phyloP scores from a whole-genome alignment of 306 rosid genomes.

The Gastrolobium villosum region DNA sequence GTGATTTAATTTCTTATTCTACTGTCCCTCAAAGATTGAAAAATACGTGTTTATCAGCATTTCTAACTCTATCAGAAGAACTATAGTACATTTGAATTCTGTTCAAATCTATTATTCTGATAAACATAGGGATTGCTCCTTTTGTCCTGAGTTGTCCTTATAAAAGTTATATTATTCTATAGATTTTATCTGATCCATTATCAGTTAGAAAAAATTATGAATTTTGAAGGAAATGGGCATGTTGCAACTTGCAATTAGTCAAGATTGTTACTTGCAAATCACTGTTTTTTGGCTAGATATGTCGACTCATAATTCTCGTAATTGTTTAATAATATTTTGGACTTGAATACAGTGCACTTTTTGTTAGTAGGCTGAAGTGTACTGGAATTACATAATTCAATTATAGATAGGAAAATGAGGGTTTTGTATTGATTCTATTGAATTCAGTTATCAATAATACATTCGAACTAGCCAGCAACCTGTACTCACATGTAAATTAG shows the following conservation, averaged over 20 bases:
- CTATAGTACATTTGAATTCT: conserved; percentile 6
- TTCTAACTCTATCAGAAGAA: conserved; percentile 6
- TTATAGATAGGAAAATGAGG: background rate
- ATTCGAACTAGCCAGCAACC: too few relatives aligned
- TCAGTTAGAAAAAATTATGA: background rate
- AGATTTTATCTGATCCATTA: background rate
- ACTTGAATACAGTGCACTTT: background rate
- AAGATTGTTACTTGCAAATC: background rate
- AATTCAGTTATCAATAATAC: too few relatives aligned
- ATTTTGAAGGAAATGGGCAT: background rate
- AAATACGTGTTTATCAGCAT: conserved; percentile 4
- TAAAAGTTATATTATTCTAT: background rate
- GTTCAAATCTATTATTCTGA: background rate
- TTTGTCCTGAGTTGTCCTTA: background rate
- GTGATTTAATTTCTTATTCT: too few relatives aligned
- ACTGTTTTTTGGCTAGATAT: background rate
- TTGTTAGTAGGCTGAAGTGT: conserved; percentile 1
- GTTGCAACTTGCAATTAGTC: background rate
- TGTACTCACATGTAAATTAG: too few relatives aligned
- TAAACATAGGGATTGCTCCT: background rate
- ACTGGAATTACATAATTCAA: background rate
- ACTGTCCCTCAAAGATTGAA: too few relatives aligned
- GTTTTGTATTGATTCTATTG: background rate
- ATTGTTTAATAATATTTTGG: background rate
- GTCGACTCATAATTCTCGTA: background rate